phyloP scores from a whole-genome alignment of 177 flowering plant species.

The Vitis hybrid region DNA sequence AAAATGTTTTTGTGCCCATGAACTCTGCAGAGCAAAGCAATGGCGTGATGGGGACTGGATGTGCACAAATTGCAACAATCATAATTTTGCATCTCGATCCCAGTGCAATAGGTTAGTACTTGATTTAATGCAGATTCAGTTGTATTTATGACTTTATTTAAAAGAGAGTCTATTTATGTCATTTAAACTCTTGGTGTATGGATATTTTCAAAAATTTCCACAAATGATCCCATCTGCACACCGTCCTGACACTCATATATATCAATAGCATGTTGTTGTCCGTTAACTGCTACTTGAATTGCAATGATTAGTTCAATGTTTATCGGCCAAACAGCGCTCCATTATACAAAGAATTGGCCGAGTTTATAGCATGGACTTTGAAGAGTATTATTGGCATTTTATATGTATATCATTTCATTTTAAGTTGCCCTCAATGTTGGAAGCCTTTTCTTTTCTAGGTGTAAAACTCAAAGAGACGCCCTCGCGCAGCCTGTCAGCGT shows the following conservation, averaged over 20 bases:
- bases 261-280: too few species aligned
- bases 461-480: slow-evolving; percentile 46
- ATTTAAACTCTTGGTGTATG: neutral
- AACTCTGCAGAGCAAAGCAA: slow-evolving; percentile 67
- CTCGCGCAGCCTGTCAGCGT: slow-evolving; percentile 35
- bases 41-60: slow-evolving; percentile 99
- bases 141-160: too few species aligned
- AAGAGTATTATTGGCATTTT: too few species aligned
- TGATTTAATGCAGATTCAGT: slow-evolving; percentile 1
- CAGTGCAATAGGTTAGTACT: slow-evolving; percentile 76
- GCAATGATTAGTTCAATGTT: too few species aligned
- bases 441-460: slow-evolving; percentile 33
- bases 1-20: neutral
- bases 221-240: neutral
- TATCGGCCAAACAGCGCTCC: neutral
- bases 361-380: neutral
- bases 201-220: neutral
- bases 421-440: slow-evolving; percentile 1
- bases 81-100: slow-evolving; percentile 84
- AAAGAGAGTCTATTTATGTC: neutral
- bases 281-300: too few species aligned
- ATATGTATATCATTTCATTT: too few species aligned
- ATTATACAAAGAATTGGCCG: neutral
- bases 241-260: neutral
- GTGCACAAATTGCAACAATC: slow-evolving; percentile 92